Percentiles rank a stretch among this genome's conserved stretches.
Conservation (phyloP, 768 basidiomycete species). For the Ephemerocybe angulata region DNA sequence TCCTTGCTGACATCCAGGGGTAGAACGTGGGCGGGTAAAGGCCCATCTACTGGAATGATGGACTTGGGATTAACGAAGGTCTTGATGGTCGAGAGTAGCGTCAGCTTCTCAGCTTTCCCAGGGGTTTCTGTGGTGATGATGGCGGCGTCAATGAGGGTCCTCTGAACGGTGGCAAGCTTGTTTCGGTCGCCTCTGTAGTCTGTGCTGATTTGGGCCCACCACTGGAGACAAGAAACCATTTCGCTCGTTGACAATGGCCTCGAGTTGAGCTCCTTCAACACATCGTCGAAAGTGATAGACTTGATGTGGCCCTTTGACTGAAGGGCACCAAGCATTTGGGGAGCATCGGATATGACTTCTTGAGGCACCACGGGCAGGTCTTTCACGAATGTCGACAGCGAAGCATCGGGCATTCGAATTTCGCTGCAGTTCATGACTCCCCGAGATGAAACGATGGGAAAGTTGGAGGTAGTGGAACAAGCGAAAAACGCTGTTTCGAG, state of each 20-base stretch:
- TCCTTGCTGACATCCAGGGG: slow-evolving; percentile 62
- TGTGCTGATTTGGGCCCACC: slow-evolving; percentile 59
- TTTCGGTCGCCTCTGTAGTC: slow-evolving; percentile 26
- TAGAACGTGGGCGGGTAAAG: slow-evolving; percentile 70
- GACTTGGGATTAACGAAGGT: slow-evolving; percentile 67
- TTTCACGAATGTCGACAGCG: slow-evolving; percentile 73
- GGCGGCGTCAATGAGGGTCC: slow-evolving; percentile 66
- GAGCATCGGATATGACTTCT: slow-evolving; percentile 51
- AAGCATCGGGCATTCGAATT: slow-evolving; percentile 70
- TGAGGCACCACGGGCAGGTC: slow-evolving; percentile 71
- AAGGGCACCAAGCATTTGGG: slow-evolving; percentile 58
- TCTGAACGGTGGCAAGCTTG: slow-evolving; percentile 44
- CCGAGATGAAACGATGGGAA: slow-evolving; percentile 71
- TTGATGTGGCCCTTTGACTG: slow-evolving; percentile 63
- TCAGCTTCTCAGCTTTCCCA: slow-evolving; percentile 46
- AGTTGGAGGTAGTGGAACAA: slow-evolving; percentile 44
- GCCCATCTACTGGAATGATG: slow-evolving; percentile 60
- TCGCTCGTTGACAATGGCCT: slow-evolving; percentile 71
- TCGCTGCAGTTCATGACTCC: slow-evolving; percentile 66
- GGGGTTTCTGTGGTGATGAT: slow-evolving; percentile 40
- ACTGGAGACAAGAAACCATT: slow-evolving; percentile 77
- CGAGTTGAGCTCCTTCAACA: slow-evolving; percentile 69
- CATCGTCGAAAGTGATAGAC: slow-evolving; percentile 76
- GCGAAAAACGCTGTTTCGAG: slow-evolving; percentile 80
- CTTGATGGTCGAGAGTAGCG: slow-evolving; percentile 66